Evolutionary conservation across 1,284 basidiomycete genomes (phyloP).

Genomic region (Vanrija pseudolonga): DNA sequence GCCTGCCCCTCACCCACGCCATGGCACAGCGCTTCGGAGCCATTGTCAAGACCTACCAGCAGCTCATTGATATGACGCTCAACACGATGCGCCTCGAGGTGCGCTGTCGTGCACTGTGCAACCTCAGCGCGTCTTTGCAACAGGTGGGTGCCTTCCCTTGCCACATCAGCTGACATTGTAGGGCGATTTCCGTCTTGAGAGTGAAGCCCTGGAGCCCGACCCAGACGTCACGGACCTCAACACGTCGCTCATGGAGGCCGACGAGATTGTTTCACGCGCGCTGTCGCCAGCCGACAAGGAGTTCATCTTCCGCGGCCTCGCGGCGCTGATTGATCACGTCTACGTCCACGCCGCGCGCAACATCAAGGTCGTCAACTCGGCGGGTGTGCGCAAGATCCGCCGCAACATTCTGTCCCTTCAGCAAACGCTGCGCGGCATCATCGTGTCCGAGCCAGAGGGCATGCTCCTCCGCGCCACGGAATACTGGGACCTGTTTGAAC

Average conservation of each 20-base stretch:
- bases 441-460: constrained; percentile 58
- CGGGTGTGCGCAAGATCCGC: constrained; percentile 82
- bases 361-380: constrained; percentile 67
- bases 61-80: constrained; percentile 79
- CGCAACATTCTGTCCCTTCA: constrained; percentile 89
- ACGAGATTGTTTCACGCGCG: constrained; percentile 64
- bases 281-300: constrained; percentile 65
- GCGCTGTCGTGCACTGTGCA: constrained; percentile 77
- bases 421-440: constrained; percentile 82
- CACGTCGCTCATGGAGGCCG: constrained; percentile 69
- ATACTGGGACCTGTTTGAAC: constrained; percentile 75
- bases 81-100: constrained; percentile 87
- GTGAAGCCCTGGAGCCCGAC: constrained; percentile 84
- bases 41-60: constrained; percentile 80
- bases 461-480: constrained; percentile 71
- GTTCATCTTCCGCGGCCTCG: constrained; percentile 83
- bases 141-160: constrained; percentile 60
- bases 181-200: constrained; percentile 77
- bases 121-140: constrained; percentile 72
- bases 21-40: constrained; percentile 88
- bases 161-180: constrained; percentile 38
- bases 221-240: constrained; percentile 86
- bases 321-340: constrained; percentile 78
- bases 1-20: constrained; percentile 73
- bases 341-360: constrained; percentile 71